Base-by-base conservation (phyloP, 805 yeast genomes). In the Lipomyces lipofer region DNA sequence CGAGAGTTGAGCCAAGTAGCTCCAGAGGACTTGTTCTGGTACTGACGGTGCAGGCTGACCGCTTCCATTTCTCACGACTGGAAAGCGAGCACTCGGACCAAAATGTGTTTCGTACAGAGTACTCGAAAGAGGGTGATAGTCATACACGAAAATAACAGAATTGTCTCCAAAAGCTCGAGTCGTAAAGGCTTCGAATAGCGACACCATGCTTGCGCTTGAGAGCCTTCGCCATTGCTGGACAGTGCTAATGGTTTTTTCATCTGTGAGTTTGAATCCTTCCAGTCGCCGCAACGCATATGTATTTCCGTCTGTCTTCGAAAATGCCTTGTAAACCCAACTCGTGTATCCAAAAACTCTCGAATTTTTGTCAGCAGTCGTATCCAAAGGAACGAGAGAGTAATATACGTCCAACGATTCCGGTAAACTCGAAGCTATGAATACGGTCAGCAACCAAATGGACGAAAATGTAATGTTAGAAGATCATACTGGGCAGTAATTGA, bases 381-480 rank as follows among this genome's bases (percentile, higher is more conserved):
- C 96, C 39, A 92, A 75, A 2, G 96, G 96, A 28, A 85, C 90
- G 54, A 92, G 75, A 19, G 94, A 84, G 70, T 88, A 95, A 71
- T 90, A 92, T 22, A 78, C 82, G 50, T 84, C 85, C n/a, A 94
- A 87, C 62, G 81, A 79, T 33, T 84, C 86, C 0, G 98, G 90
- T 64, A 91, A 67, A 57, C 75, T 70, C 51, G 84, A 69, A 65
- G 79, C 78, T 60, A 76, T 9, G 22, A n/a, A 30, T 10, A 25
- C 36, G 9, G 40, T 46, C 19, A 32, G 33, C 19, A 7, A n/a
- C 8, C n/a, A 35, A 19, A 3, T n/a, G 43, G 9, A 27, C 21
- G 13, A 10, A 17, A n/a, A 15, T 33, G 22, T 13, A 22, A 21
- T n/a, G 40, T n/a, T 15, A 10, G 10, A 47, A 13, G 12, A 7